A percentile compares a stretch with the other conserved stretches of the same genome.
Conservation (phyloP, 177 flowering plant species). For the Vitis hybrid region DNA sequence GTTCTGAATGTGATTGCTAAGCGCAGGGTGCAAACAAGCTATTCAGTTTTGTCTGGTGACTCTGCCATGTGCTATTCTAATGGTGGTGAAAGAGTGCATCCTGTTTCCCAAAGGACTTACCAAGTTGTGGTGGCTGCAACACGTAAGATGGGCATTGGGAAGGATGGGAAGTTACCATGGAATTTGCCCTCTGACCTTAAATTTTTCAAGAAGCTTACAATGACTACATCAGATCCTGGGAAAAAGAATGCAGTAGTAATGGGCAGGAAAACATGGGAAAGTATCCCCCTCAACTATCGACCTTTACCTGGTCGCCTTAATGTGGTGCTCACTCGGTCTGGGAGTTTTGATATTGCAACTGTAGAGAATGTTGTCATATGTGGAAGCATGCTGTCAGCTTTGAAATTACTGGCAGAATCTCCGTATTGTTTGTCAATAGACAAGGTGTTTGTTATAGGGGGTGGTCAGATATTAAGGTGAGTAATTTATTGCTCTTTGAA, state of each 20-base stretch:
- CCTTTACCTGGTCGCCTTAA: slow-evolving; percentile 72
- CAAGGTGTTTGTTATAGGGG: slow-evolving; percentile 70
- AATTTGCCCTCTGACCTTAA: slow-evolving; percentile 63
- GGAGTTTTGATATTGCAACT: slow-evolving; percentile 45
- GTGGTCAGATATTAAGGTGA: slow-evolving; percentile 65
- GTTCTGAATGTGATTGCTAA: background rate
- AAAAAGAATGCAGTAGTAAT: slow-evolving; percentile 75
- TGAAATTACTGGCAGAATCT: slow-evolving; percentile 51
- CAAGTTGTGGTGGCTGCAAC: slow-evolving; percentile 84
- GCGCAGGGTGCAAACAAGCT: background rate
- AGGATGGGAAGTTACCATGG: slow-evolving; percentile 80
- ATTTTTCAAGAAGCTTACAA: slow-evolving; percentile 61
- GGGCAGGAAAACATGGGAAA: slow-evolving; percentile 88
- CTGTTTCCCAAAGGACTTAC: slow-evolving; percentile 38
- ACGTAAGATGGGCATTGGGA: slow-evolving; percentile 62
- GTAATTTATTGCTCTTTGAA: slow-evolving; percentile 9
- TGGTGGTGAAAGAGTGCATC: slow-evolving; percentile 19
- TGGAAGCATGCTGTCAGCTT: slow-evolving; percentile 61
- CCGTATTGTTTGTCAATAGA: slow-evolving; percentile 63
- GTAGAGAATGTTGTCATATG: slow-evolving; percentile 60
- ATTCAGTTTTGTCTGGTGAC: slow-evolving; percentile 41
- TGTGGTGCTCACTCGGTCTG: slow-evolving; percentile 73
- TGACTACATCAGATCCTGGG: slow-evolving; percentile 43
- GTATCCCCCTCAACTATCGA: slow-evolving; percentile 48
- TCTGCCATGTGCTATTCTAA: slow-evolving; percentile 17